A percentile compares a stretch with the other conserved stretches of the same genome.
phyloP scores from a whole-genome alignment of 2,329 filamentous ascomycete species.

The Aspergillus fructus region DNA sequence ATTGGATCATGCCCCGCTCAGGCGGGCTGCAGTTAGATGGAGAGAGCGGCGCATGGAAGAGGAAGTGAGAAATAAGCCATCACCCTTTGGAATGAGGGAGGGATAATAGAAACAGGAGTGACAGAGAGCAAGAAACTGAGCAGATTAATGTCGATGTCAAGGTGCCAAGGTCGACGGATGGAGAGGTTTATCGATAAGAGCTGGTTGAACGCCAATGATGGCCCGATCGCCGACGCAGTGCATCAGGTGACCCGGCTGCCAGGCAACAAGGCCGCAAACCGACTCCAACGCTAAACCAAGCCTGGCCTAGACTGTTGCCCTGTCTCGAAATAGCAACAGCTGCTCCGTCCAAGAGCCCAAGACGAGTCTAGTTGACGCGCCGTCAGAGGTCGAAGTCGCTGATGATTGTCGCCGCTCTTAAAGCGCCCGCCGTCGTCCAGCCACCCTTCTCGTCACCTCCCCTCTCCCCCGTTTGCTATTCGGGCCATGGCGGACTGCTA shows the following conservation, averaged over 20 bases:
- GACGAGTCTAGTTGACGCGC: neutral
- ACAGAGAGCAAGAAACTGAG: neutral
- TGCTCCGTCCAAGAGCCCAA: slow-evolving; percentile 18
- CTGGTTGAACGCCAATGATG: neutral
- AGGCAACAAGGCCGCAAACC: slow-evolving; percentile 20
- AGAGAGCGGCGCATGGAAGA: neutral
- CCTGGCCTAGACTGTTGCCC: slow-evolving; percentile 21
- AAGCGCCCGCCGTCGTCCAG: slow-evolving; percentile 23
- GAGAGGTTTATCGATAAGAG: slow-evolving; percentile 28
- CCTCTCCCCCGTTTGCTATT: slow-evolving; percentile 11
- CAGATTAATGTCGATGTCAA: slow-evolving; percentile 11
- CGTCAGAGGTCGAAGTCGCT: neutral
- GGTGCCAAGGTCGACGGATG: slow-evolving; percentile 1
- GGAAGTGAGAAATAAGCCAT: neutral
- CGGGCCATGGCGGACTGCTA: slow-evolving; percentile 16
- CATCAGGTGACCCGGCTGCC: neutral
- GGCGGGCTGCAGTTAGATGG: neutral
- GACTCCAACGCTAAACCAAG: slow-evolving; percentile 23
- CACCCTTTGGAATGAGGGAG: neutral
- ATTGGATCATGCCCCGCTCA: slow-evolving; percentile 19
- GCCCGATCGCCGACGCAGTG: neutral
- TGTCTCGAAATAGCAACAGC: slow-evolving; percentile 35
- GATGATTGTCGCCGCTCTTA: slow-evolving; percentile 18
- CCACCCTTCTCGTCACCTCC: slow-evolving; percentile 19
- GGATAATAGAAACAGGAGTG: neutral